Percentiles rank a stretch among this genome's conserved stretches.
Evolutionary conservation across 305 asterid species (phyloP).

Genomic region (Solanum chacoense): DNA sequence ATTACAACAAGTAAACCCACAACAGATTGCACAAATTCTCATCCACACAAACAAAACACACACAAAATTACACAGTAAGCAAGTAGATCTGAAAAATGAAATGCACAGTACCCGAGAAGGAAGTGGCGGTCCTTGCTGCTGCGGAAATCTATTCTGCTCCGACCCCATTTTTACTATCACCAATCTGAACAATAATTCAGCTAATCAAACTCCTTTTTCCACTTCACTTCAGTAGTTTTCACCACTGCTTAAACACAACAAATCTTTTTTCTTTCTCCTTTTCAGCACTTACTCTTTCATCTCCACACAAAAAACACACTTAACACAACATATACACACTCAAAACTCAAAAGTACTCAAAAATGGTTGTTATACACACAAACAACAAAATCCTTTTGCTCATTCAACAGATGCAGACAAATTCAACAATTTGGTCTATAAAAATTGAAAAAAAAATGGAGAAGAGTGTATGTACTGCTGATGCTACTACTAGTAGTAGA

Average conservation of each 20-base stretch:
- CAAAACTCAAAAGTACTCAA: neutral
- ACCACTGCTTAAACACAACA: neutral
- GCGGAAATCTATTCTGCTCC: slow-evolving; percentile 57
- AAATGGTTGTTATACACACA: neutral
- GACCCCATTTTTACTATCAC: slow-evolving; percentile 31
- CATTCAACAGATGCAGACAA: slow-evolving; percentile 2
- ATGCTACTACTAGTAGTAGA: neutral
- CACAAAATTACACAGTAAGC: slow-evolving; percentile 1
- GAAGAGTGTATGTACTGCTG: neutral
- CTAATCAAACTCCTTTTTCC: neutral
- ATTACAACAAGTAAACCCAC: neutral
- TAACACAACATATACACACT: neutral
- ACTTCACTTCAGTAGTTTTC: neutral
- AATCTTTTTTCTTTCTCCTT: neutral
- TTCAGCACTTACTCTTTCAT: neutral
- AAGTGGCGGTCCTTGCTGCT: slow-evolving; percentile 41
- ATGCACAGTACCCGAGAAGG: slow-evolving; percentile 33
- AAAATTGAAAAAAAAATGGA: neutral
- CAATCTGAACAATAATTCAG: neutral
- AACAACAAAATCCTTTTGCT: neutral
- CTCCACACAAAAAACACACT: neutral
- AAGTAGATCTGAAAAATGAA: slow-evolving; percentile 7
- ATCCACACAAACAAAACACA: neutral
- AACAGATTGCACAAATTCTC: neutral
- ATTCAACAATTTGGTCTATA: neutral